These are phyloP conservation scores for Lentinula aciculospora DNA, from an alignment of 768 basidiomycete species.

Conservation along the genomic window DNA sequence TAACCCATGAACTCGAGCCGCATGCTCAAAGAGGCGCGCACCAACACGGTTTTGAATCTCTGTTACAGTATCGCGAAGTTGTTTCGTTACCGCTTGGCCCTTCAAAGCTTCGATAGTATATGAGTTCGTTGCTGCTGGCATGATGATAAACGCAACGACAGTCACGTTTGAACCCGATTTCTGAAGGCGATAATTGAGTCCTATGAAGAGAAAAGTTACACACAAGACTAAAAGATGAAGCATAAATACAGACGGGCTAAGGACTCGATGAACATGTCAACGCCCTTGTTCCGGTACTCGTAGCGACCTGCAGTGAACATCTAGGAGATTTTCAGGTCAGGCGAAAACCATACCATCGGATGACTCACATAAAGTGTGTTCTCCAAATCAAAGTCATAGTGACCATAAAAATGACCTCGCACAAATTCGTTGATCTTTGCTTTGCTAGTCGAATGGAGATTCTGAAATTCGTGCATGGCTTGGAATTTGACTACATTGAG, in stretches of 20 bases:
- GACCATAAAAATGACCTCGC: conserved; percentile 96
- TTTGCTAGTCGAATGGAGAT: conserved; percentile 87
- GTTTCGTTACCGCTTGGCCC: conserved; percentile 93
- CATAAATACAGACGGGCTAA: conserved; percentile 66
- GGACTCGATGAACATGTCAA: conserved; percentile 99
- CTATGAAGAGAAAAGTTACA: conserved; percentile 18
- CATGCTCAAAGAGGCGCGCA: conserved; percentile 88
- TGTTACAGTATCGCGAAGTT: conserved; percentile 90
- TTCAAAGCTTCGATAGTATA: conserved; percentile 98
- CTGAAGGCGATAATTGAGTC: conserved; percentile 48
- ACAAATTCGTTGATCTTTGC: conserved; percentile 99
- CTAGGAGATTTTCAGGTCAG: conserved; percentile 30
- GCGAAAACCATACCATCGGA: neutral
- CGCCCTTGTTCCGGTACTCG: conserved; percentile 98
- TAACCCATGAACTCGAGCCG: conserved; percentile 87
- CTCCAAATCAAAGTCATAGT: conserved; percentile 94
- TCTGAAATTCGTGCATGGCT: conserved; percentile 99
- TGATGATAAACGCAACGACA: conserved; percentile 97
- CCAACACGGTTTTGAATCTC: conserved; percentile 95
- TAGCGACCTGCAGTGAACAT: conserved; percentile 99
- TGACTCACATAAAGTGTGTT: conserved; percentile 75
- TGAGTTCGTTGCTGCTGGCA: conserved; percentile 93
- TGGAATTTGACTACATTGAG: conserved; percentile 98
- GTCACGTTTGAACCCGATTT: conserved; percentile 63
- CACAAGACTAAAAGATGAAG: neutral